Evolutionary conservation across 2,329 filamentous ascomycete species (phyloP).

Genomic region (Mycosphaerella sp.): DNA sequence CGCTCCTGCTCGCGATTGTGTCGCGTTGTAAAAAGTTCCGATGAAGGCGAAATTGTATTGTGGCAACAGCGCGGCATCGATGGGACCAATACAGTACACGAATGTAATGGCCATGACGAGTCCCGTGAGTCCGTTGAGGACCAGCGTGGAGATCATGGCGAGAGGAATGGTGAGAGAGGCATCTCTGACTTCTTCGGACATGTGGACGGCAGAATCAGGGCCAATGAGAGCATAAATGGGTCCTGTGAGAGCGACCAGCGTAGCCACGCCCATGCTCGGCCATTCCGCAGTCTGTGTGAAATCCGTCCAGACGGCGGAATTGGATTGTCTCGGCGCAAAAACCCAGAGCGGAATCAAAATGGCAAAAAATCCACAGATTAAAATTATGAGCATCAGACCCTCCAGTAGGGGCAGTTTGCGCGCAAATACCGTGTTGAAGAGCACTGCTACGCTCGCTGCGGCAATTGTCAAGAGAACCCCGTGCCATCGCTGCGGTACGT

Average conservation of each 20-base stretch:
- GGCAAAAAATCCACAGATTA: slow-evolving; percentile 30
- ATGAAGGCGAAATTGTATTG: slow-evolving; percentile 28
- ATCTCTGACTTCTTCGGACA: slow-evolving; percentile 30
- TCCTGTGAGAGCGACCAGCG: slow-evolving; percentile 22
- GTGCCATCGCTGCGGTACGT: slow-evolving; percentile 40
- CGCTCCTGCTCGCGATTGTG: slow-evolving; percentile 32
- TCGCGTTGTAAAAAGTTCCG: slow-evolving; percentile 35
- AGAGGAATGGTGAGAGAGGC: slow-evolving; percentile 31
- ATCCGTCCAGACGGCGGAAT: slow-evolving; percentile 23
- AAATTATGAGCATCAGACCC: slow-evolving; percentile 25
- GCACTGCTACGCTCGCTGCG: slow-evolving; percentile 19
- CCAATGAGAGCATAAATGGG: slow-evolving; percentile 23
- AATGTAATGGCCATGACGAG: slow-evolving; percentile 39
- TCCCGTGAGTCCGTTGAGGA: slow-evolving; percentile 39
- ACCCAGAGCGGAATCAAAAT: slow-evolving; percentile 31
- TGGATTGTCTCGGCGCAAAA: slow-evolving; percentile 23
- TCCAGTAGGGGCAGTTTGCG: slow-evolving; percentile 28
- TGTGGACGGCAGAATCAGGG: slow-evolving; percentile 22
- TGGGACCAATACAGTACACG: slow-evolving; percentile 33
- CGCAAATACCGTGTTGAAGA: slow-evolving; percentile 28
- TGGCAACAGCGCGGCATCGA: slow-evolving; percentile 27
- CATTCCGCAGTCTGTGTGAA: slow-evolving; percentile 22
- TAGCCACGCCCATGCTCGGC: slow-evolving; percentile 27
- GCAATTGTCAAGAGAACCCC: slow-evolving; percentile 37
- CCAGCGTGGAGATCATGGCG: slow-evolving; percentile 38